Percentiles rank a stretch among this genome's conserved stretches.
These are phyloP conservation scores for Helotiales sp. DNA, from an alignment of 2,329 filamentous ascomycete genomes.

Conservation along the genomic window DNA sequence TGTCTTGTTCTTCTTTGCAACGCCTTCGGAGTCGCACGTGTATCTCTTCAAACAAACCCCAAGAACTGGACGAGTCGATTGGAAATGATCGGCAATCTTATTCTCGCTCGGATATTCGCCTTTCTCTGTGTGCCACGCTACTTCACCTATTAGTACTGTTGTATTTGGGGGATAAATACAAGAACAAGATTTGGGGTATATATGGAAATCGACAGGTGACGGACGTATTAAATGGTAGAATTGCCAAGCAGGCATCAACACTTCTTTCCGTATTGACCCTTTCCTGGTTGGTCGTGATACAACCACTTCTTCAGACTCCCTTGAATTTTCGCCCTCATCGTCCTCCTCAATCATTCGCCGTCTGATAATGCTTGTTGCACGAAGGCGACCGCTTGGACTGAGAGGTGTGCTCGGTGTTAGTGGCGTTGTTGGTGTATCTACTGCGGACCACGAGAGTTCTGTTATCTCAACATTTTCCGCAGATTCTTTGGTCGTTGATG, in stretches of 20 bases:
- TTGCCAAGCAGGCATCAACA: conserved; percentile 95
- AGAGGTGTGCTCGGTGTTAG: conserved; percentile 25
- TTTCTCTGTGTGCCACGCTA: conserved; percentile 83
- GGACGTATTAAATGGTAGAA: conserved; percentile 91
- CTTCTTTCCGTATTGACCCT: conserved; percentile 64
- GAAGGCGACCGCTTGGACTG: conserved; percentile 16
- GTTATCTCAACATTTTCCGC: conserved; percentile 27
- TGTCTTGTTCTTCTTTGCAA: conserved; percentile 72
- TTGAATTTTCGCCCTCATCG: conserved; percentile 25
- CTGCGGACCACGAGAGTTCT: conserved; percentile 26
- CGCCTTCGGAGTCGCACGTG: conserved; percentile 67
- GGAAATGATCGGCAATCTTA: conserved; percentile 69
- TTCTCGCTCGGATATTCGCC: conserved; percentile 56
- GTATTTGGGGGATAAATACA: conserved; percentile 3
- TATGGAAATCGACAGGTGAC: conserved; percentile 39
- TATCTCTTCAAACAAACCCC: conserved; percentile 95
- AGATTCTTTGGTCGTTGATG: neutral
- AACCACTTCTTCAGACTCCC: conserved; percentile 41
- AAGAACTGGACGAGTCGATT: conserved; percentile 77
- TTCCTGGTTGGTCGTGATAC: conserved; percentile 30
- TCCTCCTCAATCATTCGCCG: conserved; percentile 36
- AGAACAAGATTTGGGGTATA: conserved; percentile 24
- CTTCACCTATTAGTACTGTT: conserved; percentile 36
- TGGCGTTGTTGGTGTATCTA: conserved; percentile 25
- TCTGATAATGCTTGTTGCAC: conserved; percentile 55